A percentile compares a stretch with the other conserved stretches of the same genome.
These are phyloP conservation scores for Didymella pinodella DNA, from an alignment of 2,329 filamentous ascomycete genomes.

Conservation along the genomic window DNA sequence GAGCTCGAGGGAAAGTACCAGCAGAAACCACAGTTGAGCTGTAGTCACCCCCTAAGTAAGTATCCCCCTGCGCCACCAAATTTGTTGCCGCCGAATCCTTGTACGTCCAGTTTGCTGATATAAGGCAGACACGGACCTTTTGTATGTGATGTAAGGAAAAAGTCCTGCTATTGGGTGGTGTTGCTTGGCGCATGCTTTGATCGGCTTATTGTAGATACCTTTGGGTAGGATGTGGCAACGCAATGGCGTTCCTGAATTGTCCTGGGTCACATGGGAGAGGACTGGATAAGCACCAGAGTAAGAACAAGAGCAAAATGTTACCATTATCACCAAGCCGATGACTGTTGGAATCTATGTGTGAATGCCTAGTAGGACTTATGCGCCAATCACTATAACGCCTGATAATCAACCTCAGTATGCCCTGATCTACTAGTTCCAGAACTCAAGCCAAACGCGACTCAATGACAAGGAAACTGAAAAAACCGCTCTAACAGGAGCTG, in stretches of 20 bases:
- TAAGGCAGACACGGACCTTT: slow-evolving; percentile 26
- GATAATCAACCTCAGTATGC: neutral
- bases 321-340: neutral
- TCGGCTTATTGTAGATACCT: slow-evolving; percentile 8
- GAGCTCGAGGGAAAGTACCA: slow-evolving; percentile 85
- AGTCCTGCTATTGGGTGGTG: slow-evolving; percentile 6
- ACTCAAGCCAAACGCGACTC: neutral
- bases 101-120: slow-evolving; percentile 9
- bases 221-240: slow-evolving; percentile 8
- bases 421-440: neutral
- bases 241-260: neutral
- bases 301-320: slow-evolving; percentile 1
- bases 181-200: neutral
- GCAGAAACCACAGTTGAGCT: slow-evolving; percentile 95
- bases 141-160: slow-evolving; percentile 30
- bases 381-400: slow-evolving; percentile 19
- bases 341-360: slow-evolving; percentile 5
- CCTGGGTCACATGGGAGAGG: neutral
- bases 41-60: slow-evolving; percentile 92
- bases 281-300: neutral
- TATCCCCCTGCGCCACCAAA: neutral
- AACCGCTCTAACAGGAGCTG: neutral
- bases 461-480: neutral
- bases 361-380: slow-evolving; percentile 19
- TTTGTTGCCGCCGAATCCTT: neutral